These are phyloP conservation scores for Sporisorium iseilematis-ciliati DNA, from an alignment of 1,284 basidiomycete genomes.

Conservation along the genomic window DNA sequence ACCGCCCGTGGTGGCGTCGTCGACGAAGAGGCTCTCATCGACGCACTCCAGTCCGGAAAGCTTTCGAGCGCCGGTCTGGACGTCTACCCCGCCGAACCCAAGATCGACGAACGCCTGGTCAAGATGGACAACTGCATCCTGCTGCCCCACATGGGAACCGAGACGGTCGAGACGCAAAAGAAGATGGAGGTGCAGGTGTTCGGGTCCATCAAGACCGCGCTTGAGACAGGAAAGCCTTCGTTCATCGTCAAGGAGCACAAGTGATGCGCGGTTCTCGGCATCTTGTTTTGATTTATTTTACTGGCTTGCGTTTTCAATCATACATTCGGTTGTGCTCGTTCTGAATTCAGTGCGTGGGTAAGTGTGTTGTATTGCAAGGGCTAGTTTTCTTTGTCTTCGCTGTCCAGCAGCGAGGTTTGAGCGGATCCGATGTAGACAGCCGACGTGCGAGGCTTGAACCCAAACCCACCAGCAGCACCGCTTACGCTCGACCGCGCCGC, in stretches of 20 bases:
- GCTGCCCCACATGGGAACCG: conserved; percentile 53
- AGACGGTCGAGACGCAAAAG: conserved; percentile 55
- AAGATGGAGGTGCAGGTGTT: conserved; percentile 57
- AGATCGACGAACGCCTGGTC: conserved; percentile 43
- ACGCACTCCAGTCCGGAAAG: conserved; percentile 48
- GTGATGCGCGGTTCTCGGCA: conserved; percentile 6
- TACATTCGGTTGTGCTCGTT: background rate
- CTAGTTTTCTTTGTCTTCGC: conserved; percentile 36
- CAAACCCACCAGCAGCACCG: conserved; percentile 22
- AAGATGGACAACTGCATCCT: conserved; percentile 49
- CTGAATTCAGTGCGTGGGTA: background rate
- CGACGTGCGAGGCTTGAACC: conserved; percentile 38
- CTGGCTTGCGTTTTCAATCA: conserved; percentile 5
- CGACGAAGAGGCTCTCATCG: conserved; percentile 69
- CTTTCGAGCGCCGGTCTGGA: conserved; percentile 83
- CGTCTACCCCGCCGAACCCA: conserved; percentile 74
- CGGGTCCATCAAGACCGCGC: conserved; percentile 45
- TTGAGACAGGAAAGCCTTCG: conserved; percentile 46
- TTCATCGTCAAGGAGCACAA: conserved; percentile 57
- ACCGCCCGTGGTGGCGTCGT: conserved; percentile 72
- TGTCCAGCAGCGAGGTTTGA: conserved; percentile 6
- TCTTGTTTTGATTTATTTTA: background rate
- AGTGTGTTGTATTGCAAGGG: background rate
- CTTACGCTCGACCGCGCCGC: conserved; percentile 1
- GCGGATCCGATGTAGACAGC: conserved; percentile 24